Evolutionary conservation across 164 flowering plant species (phyloP).

Genomic region (Tinospora cordifolia): DNA sequence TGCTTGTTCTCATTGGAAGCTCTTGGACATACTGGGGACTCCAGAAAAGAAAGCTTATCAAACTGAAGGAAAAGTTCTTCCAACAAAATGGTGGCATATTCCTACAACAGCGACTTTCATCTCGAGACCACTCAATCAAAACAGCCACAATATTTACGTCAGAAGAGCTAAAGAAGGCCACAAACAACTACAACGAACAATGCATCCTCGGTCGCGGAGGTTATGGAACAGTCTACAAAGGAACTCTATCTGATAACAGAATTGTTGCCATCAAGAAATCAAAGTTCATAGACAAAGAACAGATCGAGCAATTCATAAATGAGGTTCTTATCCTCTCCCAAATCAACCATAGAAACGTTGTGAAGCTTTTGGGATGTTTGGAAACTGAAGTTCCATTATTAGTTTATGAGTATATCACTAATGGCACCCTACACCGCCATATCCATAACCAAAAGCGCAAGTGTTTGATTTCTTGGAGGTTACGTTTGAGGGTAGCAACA

Average conservation of each 20-base stretch:
- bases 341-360: constrained; percentile 5
- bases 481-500: neutral
- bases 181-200: neutral
- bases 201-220: neutral
- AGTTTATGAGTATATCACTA: neutral
- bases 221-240: neutral
- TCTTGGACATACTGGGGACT: neutral
- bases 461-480: neutral
- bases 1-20: neutral
- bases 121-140: neutral
- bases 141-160: neutral
- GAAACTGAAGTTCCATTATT: constrained; percentile 4
- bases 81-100: constrained; percentile 7
- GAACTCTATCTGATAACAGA: neutral
- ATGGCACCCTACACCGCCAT: neutral
- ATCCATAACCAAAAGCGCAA: neutral
- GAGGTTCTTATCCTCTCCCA: constrained; percentile 2
- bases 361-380: constrained; percentile 5
- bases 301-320: constrained; percentile 2
- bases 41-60: neutral
- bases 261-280: constrained; percentile 4
- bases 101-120: neutral
- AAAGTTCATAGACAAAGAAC: constrained; percentile 1
- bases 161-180: neutral
- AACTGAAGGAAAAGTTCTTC: constrained; percentile 3